Base-by-base conservation (phyloP, 805 yeast species). In the Ogataea nonfermentans region DNA sequence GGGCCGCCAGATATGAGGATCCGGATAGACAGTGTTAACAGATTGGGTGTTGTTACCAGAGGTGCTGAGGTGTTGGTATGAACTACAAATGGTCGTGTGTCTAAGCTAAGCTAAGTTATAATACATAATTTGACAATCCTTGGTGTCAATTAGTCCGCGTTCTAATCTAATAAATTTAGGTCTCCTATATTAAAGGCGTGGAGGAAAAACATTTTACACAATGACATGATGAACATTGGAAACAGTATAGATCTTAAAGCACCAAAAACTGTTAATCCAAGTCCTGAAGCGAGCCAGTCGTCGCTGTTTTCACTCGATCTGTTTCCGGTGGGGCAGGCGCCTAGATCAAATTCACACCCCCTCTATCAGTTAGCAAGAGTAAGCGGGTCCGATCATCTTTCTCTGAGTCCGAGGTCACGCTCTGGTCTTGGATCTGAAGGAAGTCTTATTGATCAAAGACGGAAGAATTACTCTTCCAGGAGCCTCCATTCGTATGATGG, bases 1-100 rank as follows among this genome's bases (percentile, higher is more conserved):
- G 26, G 33, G 23, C 29, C 35, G 29, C 11, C 6, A n/a, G 35
- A 31, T 19, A 3, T 43, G 9, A 44, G 37, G 13, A 35, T 56
- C n/a, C 41, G 57, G 13, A 43, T 57, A 17, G 62, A 57, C 41
- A 37, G 49, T n/a, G 51, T 54, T 19, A 53, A 48, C 38, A 32
- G 43, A 13, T 29, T 56, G 24, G 62, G 62, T 4, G 33, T 34
- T 7, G 42, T 46, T 11, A 19, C 40, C 15, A 42, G 19, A 29
- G 55, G 55, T 9, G 35, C 25, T 1, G 43, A 37, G 4, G 17
- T 43, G 5, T 10, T 19, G 27, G 14, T 30, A 9, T 34, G 26
- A 24, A 11, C 13, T 2, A 4, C 24, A n/a, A n/a, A n/a, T n/a
- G n/a, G n/a, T n/a, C n/a, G 5, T 19, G 22, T 8, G 22, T 19